Evolutionary conservation across 164 flowering plant species (phyloP).

Genomic region (Malania oleifera): DNA sequence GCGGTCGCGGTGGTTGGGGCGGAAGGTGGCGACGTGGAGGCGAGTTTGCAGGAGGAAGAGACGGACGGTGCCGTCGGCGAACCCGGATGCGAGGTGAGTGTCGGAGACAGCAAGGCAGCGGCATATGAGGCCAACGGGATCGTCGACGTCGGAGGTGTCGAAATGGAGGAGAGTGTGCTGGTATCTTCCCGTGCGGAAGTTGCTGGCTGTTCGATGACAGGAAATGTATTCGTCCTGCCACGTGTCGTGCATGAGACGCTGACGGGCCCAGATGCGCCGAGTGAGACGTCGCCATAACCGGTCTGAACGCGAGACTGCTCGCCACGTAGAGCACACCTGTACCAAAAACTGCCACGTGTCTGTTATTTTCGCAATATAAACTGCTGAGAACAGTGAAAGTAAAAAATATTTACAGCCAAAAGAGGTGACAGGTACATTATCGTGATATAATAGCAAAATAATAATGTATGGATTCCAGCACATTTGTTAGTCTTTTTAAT

Average conservation of each 20-base stretch:
- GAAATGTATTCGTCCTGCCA: conserved; percentile 71
- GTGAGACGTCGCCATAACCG: conserved; percentile 39
- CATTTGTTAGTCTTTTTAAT: too few species aligned
- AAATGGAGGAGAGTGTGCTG: conserved; percentile 38
- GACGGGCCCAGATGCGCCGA: conserved; percentile 11
- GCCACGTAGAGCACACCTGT: conserved; percentile 94
- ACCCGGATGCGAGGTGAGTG: conserved; percentile 66
- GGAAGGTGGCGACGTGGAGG: conserved; percentile 41
- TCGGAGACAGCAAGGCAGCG: conserved; percentile 70
- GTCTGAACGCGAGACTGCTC: conserved; percentile 65
- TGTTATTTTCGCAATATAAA: too few species aligned
- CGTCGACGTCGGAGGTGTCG: conserved; percentile 24
- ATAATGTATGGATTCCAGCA: too few species aligned
- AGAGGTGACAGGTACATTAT: too few species aligned
- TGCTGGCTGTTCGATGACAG: conserved; percentile 55
- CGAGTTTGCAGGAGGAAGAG: conserved; percentile 49
- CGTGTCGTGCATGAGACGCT: conserved; percentile 29
- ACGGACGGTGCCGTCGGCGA: conserved; percentile 70
- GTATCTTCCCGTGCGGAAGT: conserved; percentile 40
- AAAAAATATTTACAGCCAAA: neutral
- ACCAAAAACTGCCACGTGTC: neutral
- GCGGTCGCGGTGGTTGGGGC: conserved; percentile 42
- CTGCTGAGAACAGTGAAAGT: neutral
- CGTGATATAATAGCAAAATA: too few species aligned
- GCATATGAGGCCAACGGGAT: conserved; percentile 40